phyloP scores from a whole-genome alignment of 805 yeast genomes.

The Wickerhamomyces chambardii region DNA sequence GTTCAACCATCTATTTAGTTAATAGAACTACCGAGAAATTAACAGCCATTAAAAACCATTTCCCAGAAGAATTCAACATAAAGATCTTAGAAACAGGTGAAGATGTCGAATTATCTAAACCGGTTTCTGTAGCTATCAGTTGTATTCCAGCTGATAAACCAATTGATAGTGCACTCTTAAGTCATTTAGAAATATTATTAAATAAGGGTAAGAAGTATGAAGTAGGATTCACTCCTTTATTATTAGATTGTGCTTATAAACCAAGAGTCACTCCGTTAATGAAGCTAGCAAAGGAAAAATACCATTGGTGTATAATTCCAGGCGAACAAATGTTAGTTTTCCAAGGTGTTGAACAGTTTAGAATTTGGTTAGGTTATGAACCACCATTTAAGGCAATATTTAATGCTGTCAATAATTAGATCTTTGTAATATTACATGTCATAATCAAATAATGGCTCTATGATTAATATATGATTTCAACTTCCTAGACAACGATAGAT shows the following conservation, averaged over 20 bases:
- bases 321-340: slow-evolving; percentile 90
- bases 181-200: slow-evolving; percentile 39
- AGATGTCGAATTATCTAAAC: slow-evolving; percentile 28
- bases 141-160: slow-evolving; percentile 82
- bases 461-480: too few species aligned
- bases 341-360: slow-evolving; percentile 88
- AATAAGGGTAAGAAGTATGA: slow-evolving; percentile 25
- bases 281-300: slow-evolving; percentile 57
- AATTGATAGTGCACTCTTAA: slow-evolving; percentile 41
- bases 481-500: too few species aligned
- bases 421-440: too few species aligned
- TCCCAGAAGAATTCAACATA: slow-evolving; percentile 54
- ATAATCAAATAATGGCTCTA: too few species aligned
- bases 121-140: slow-evolving; percentile 56
- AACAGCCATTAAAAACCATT: slow-evolving; percentile 43
- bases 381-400: slow-evolving; percentile 59
- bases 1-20: slow-evolving; percentile 63
- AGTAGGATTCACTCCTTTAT: slow-evolving; percentile 37
- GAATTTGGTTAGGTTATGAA: slow-evolving; percentile 57
- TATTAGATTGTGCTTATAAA: slow-evolving; percentile 92
- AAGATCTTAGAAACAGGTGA: slow-evolving; percentile 42
- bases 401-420: slow-evolving; percentile 39
- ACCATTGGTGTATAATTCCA: slow-evolving; percentile 70
- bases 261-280: slow-evolving; percentile 83
- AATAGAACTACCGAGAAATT: slow-evolving; percentile 74